phyloP scores from a whole-genome alignment of 768 basidiomycete genomes.

The Suillus tomentosus region DNA sequence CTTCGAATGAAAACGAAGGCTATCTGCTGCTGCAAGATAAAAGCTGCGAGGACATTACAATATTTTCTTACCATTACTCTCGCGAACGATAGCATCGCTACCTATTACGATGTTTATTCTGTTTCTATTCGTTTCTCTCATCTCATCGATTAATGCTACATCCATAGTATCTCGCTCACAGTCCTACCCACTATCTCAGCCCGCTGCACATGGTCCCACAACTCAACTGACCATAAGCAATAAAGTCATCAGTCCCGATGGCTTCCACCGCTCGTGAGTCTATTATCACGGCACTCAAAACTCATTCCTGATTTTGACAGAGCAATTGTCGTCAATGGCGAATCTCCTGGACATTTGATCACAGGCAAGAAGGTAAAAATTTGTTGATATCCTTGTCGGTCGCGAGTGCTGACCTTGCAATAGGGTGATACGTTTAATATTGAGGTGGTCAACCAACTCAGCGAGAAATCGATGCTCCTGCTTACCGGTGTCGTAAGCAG shows the following conservation, averaged over 20 bases:
- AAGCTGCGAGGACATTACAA: background rate
- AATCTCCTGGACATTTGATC: slow-evolving; percentile 48
- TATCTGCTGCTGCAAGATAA: background rate
- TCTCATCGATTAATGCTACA: slow-evolving; percentile 17
- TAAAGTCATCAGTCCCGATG: too few relatives aligned
- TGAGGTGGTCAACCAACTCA: slow-evolving; percentile 51
- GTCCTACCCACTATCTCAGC: slow-evolving; percentile 11
- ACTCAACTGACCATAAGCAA: too few relatives aligned
- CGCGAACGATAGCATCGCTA: too few relatives aligned
- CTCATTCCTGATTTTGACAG: slow-evolving; percentile 22
- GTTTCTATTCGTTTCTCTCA: slow-evolving; percentile 12
- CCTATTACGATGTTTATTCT: slow-evolving; percentile 12
- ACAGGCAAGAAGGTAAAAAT: slow-evolving; percentile 34
- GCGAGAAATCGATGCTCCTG: slow-evolving; percentile 45
- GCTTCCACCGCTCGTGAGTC: slow-evolving; percentile 42
- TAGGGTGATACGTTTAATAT: slow-evolving; percentile 41
- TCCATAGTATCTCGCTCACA: slow-evolving; percentile 20
- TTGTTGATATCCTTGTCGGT: background rate
- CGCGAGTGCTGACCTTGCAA: slow-evolving; percentile 17
- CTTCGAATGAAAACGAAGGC: background rate
- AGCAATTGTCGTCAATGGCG: slow-evolving; percentile 44
- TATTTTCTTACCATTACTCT: background rate
- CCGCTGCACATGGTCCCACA: slow-evolving; percentile 19
- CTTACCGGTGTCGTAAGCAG: slow-evolving; percentile 50
- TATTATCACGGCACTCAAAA: background rate